Evolutionary conservation across 768 basidiomycete species (phyloP).

Genomic region (Imleria badia): DNA sequence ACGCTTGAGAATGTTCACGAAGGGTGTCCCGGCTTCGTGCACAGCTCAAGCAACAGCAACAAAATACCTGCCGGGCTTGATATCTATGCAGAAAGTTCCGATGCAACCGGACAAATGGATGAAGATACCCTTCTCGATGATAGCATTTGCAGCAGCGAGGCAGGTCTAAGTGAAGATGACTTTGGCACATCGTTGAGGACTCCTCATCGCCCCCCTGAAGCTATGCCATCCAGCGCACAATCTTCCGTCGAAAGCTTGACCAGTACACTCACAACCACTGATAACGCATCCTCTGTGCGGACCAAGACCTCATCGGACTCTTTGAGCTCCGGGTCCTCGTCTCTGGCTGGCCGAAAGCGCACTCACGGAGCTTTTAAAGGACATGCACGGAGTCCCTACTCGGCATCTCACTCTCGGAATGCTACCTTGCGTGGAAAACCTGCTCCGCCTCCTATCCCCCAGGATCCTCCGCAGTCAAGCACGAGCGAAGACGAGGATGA

Average conservation of each 20-base stretch:
- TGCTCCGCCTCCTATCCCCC: neutral
- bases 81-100: neutral
- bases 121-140: slow-evolving; percentile 25
- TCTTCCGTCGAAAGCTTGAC: slow-evolving; percentile 29
- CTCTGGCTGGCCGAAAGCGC: slow-evolving; percentile 44
- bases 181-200: slow-evolving; percentile 70
- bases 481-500: slow-evolving; percentile 25
- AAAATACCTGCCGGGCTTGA: slow-evolving; percentile 41
- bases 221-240: slow-evolving; percentile 20
- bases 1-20: slow-evolving; percentile 69
- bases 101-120: slow-evolving; percentile 8
- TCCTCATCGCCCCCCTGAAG: slow-evolving; percentile 40
- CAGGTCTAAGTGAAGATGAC: slow-evolving; percentile 45
- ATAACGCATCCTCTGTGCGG: slow-evolving; percentile 39
- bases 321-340: slow-evolving; percentile 36
- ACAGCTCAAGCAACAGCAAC: slow-evolving; percentile 59
- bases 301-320: slow-evolving; percentile 45
- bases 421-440: slow-evolving; percentile 30
- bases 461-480: slow-evolving; percentile 20
- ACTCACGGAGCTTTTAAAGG: slow-evolving; percentile 18
- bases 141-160: slow-evolving; percentile 27
- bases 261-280: slow-evolving; percentile 39
- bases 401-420: slow-evolving; percentile 14
- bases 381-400: neutral
- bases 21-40: slow-evolving; percentile 57